Evolutionary conservation across 306 rosid species (phyloP).

Genomic region (Abrus precatorius): DNA sequence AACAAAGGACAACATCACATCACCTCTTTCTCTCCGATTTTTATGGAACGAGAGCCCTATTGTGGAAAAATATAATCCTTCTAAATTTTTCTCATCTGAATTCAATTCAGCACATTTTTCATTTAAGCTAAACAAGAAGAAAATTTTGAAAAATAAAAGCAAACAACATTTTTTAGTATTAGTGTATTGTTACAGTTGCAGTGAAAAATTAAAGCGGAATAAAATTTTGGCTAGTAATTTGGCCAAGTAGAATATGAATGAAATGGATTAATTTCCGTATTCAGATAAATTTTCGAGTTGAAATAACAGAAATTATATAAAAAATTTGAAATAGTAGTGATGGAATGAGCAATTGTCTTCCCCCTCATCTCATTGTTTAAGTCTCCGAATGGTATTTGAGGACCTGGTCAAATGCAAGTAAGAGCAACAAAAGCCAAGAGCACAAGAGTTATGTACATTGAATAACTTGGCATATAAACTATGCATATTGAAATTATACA

Average conservation of each 20-base stretch:
- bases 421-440: background rate
- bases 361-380: background rate
- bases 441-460: background rate
- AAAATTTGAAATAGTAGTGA: background rate
- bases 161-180: background rate
- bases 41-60: background rate
- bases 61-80: background rate
- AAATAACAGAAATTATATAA: background rate
- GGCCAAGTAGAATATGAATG: background rate
- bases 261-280: background rate
- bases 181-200: no score
- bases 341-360: background rate
- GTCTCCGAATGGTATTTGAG: background rate
- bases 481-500: background rate
- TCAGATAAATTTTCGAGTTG: background rate
- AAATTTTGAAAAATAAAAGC: background rate
- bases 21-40: background rate
- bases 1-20: background rate
- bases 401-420: slow-evolving; percentile 1
- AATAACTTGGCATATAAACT: background rate
- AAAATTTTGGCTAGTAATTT: background rate
- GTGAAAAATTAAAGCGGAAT: background rate
- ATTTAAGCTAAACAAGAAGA: background rate
- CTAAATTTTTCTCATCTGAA: no score
- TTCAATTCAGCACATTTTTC: no score